Evolutionary conservation across 2,329 filamentous ascomycete genomes (phyloP).

Genomic region (Monilinia aucupariae): DNA sequence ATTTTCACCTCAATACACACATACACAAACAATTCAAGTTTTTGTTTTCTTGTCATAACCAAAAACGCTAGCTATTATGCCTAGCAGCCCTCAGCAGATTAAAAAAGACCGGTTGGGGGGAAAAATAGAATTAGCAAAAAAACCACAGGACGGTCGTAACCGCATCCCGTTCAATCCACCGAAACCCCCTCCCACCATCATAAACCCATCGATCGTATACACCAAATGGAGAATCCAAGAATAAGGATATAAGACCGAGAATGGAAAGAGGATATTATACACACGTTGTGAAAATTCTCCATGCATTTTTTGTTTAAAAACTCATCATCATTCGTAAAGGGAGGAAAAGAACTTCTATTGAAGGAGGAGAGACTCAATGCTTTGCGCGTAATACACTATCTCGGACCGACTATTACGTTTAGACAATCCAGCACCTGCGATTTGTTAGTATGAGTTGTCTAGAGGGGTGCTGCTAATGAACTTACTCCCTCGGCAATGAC

Average conservation of each 20-base stretch:
- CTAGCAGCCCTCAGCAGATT: neutral
- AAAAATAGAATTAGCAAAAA: no score
- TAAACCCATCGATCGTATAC: slow-evolving; percentile 2
- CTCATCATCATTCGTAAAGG: slow-evolving; percentile 13
- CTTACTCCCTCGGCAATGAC: slow-evolving; percentile 35
- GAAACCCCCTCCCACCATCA: neutral
- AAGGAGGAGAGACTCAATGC: neutral
- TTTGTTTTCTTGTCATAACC: neutral
- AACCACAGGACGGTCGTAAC: neutral
- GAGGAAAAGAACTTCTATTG: neutral
- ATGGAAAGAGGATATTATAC: slow-evolving; percentile 17
- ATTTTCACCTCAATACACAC: no score
- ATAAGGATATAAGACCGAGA: slow-evolving; percentile 10
- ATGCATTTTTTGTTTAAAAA: slow-evolving; percentile 5
- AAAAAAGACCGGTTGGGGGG: neutral
- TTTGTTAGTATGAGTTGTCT: slow-evolving; percentile 8
- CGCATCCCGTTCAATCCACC: neutral
- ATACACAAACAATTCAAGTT: no score
- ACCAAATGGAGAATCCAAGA: slow-evolving; percentile 13
- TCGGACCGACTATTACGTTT: slow-evolving; percentile 27
- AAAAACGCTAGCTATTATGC: neutral
- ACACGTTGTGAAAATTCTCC: slow-evolving; percentile 11
- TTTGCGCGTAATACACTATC: slow-evolving; percentile 22
- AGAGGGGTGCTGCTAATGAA: neutral
- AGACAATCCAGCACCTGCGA: slow-evolving; percentile 31